A percentile compares a stretch with the other conserved stretches of the same genome.
Evolutionary conservation across 139 green algal species (phyloP).

Genomic region (Chlamydomonas schloesseri): DNA sequence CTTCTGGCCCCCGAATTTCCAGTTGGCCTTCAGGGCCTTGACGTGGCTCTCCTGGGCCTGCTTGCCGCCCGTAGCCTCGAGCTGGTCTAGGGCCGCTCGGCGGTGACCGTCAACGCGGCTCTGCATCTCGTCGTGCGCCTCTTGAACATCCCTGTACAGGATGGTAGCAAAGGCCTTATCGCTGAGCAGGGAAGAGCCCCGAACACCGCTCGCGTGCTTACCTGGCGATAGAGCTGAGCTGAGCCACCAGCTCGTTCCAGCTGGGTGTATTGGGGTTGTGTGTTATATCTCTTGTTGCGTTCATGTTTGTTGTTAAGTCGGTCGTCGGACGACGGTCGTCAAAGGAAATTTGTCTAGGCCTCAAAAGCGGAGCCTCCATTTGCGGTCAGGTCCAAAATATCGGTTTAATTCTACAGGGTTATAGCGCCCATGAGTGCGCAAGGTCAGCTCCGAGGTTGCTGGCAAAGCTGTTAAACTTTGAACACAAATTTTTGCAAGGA

Average conservation of each 20-base stretch:
- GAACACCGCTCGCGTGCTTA: neutral
- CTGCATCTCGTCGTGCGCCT: neutral
- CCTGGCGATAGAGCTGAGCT: neutral
- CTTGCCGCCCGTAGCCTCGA: conserved; percentile 7
- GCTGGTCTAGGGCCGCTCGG: neutral
- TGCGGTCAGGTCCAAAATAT: no score
- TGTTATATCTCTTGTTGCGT: no score
- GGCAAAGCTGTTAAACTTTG: no score
- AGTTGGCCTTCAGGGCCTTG: conserved; percentile 16
- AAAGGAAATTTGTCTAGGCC: conserved; percentile 10
- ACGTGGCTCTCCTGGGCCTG: conserved; percentile 23
- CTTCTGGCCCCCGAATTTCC: conserved; percentile 31
- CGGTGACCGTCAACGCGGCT: neutral
- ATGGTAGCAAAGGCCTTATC: no score
- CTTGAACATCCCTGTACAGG: neutral
- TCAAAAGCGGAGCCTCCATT: no score
- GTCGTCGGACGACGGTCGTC: no score
- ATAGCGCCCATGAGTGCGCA: no score
- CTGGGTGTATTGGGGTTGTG: neutral
- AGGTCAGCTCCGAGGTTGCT: no score
- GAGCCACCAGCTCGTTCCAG: neutral
- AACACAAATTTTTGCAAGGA: no score
- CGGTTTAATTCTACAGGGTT: no score
- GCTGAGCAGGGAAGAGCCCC: no score
- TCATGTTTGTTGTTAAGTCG: no score